Evolutionary conservation across 352 stramenopile genomes (phyloP), one percentile per base, ranked within the genome.

Genomic region (Thalassiosira mediterranea): DNA sequence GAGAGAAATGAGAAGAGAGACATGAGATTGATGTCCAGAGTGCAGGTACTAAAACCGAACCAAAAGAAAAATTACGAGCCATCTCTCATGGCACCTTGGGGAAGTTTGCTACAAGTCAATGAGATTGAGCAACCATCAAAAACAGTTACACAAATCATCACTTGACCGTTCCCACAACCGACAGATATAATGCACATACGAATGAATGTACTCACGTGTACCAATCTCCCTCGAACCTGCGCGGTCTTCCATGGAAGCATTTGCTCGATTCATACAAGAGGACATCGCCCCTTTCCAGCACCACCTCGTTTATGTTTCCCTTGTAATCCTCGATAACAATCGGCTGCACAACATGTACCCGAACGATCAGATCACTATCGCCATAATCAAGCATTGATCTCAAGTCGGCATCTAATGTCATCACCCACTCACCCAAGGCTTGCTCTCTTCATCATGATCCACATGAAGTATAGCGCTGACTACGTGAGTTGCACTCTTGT

Each of bases 261-360:
- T 80, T 83, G 28, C 68, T 70, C 23, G 37, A 64, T 63, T 88
- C 80, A 53, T 88, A 88, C 8, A 88, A 47, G 34, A 88, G 61
- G 26, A 83, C 46, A 34, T 88, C 52, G 26, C 79, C 80, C 15
- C 25, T 44, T 46, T 83, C 40, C n/a, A 88, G 52, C 13, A 75
- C 29, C 7, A 81, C 66, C 42, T 66, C 72, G 28, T 78, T 76
- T 15, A 67, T 11, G n/a, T 57, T 67, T 7, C 80, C 80, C 13
- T 79, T n/a, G 19, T 72, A 67, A 61, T 85, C 69, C 49, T 81
- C 56, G 37, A 88, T 86, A 19, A 86, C 77, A 32, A 88, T 54
- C 1, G 65, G 72, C 54, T 57, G 76, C 17, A 21, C 26, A 15
- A 56, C 51, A n/a, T 40, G 7, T 2, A 47, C 37, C 13, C 21